A percentile compares a stretch with the other conserved stretches of the same genome.
phyloP scores from a whole-genome alignment of 805 yeast genomes.

The Cyberlindnera misumaiensis region DNA sequence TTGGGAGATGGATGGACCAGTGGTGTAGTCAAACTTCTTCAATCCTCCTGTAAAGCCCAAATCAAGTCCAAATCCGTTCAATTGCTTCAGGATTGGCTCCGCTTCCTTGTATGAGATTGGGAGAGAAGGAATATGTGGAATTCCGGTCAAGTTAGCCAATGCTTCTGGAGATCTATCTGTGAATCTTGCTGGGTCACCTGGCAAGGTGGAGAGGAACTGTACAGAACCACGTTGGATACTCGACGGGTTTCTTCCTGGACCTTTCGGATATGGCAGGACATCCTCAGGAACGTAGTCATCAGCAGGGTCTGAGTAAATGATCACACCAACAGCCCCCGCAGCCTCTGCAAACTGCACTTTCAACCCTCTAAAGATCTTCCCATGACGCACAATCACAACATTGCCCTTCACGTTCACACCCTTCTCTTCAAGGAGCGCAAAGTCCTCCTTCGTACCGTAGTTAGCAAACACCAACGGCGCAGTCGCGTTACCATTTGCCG shows the following conservation, averaged over 20 bases:
- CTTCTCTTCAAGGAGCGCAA: conserved; percentile 35
- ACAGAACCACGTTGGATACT: conserved; percentile 75
- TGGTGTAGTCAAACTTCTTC: conserved; percentile 37
- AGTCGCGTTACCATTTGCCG: conserved; percentile 70
- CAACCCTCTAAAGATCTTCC: conserved; percentile 60
- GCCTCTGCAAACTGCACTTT: conserved; percentile 75
- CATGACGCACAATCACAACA: conserved; percentile 64
- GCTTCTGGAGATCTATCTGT: conserved; percentile 63
- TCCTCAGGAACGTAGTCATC: conserved; percentile 57
- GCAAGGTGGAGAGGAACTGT: conserved; percentile 49
- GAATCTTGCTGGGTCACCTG: conserved; percentile 66
- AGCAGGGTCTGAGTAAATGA: conserved; percentile 64
- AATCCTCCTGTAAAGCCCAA: conserved; percentile 44
- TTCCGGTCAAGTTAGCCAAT: conserved; percentile 38
- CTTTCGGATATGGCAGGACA: conserved; percentile 60
- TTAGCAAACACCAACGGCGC: conserved; percentile 60
- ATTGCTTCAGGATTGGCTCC: conserved; percentile 48
- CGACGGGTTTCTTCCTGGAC: conserved; percentile 73
- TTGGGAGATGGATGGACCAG: conserved; percentile 42
- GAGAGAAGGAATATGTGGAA: conserved; percentile 63
- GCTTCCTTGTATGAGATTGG: conserved; percentile 64
- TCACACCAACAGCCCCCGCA: conserved; percentile 58
- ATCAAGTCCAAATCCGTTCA: conserved; percentile 53
- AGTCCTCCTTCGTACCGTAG: conserved; percentile 61
- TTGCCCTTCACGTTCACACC: conserved; percentile 50